Base-by-base conservation (phyloP, 306 rosid species). In the Pyrus pyrifolia region DNA sequence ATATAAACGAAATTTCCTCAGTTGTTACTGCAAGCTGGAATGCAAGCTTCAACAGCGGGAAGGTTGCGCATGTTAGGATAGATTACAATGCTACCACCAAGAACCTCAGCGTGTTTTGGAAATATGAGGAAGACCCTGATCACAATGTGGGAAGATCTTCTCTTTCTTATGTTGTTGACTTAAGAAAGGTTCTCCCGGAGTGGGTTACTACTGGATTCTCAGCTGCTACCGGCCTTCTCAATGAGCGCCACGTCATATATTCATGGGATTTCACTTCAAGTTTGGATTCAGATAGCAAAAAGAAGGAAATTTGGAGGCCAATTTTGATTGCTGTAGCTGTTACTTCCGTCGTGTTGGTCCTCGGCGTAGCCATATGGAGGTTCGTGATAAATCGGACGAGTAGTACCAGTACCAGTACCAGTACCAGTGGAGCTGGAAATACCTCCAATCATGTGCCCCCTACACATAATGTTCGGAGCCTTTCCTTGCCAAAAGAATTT, bases 401-500 rank as follows among this genome's bases (percentile, higher is more conserved):
- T 0, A 40, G 45, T 40, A 0, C 45, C 2, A 40, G 45, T 40
- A 9, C 45, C 1, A 9, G 42, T 38, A 7, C 42, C 42, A 2
- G 45, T 9, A 40, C 45, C 10, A 12, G 45, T 40, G 45, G 12
- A 40, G 45, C 45, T 40, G 45, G n/a, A 21, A 61, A 27, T 18
- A 45, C 45, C 4, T 0, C 23, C 18, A 19, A 51, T 30, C 53
- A 23, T 8, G 60, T 9, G 45, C 45, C 45, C 45, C 0, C 3
- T 40, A 40, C 45, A 40, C 75, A 76, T 4, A 83, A 88, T 73
- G 62, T 86, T 31, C 87, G 83, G 33, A 86, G 70, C 70, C 73
- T 35, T 13, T 25, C 93, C 0, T 58, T 88, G 27, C 91, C 96
- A 0, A 85, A 72, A 64, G 75, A 79, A 65, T 85, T 90, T 11